A percentile compares a stretch with the other conserved stretches of the same genome.
Conservation (phyloP, 1,139 yeast species). For the Blastobotrys malaysiensis region DNA sequence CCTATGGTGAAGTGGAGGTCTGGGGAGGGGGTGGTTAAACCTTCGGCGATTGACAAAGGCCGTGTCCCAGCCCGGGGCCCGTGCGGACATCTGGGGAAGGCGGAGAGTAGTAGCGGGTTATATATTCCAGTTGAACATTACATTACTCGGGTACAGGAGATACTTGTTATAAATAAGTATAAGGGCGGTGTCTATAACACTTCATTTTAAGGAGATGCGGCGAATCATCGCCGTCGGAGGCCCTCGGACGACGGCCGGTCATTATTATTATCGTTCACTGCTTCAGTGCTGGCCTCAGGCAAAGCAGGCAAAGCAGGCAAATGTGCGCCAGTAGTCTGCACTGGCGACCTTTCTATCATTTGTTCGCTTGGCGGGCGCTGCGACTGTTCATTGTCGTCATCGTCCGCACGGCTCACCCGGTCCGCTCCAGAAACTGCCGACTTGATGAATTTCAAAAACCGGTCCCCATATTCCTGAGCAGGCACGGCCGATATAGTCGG, state of each 20-base stretch:
- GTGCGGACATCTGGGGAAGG: too few species aligned
- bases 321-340: slow-evolving; percentile 11
- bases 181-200: neutral
- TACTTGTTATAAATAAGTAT: neutral
- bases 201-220: neutral
- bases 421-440: slow-evolving; percentile 22
- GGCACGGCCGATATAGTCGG: slow-evolving; percentile 83
- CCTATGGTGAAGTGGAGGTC: neutral
- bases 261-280: slow-evolving; percentile 3
- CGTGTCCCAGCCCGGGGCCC: neutral
- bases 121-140: neutral
- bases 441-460: slow-evolving; percentile 70
- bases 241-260: neutral
- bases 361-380: neutral
- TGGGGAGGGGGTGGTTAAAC: neutral
- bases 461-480: slow-evolving; percentile 79
- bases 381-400: neutral
- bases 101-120: neutral
- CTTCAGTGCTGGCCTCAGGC: slow-evolving; percentile 17
- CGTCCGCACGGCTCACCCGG: neutral
- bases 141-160: neutral
- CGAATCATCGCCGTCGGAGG: neutral
- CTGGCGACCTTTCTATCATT: slow-evolving; percentile 2
- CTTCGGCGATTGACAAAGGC: neutral
- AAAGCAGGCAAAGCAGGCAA: slow-evolving; percentile 22